phyloP scores from a whole-genome alignment of 176 grass and related monocot species.

The Dactylis glomerata region DNA sequence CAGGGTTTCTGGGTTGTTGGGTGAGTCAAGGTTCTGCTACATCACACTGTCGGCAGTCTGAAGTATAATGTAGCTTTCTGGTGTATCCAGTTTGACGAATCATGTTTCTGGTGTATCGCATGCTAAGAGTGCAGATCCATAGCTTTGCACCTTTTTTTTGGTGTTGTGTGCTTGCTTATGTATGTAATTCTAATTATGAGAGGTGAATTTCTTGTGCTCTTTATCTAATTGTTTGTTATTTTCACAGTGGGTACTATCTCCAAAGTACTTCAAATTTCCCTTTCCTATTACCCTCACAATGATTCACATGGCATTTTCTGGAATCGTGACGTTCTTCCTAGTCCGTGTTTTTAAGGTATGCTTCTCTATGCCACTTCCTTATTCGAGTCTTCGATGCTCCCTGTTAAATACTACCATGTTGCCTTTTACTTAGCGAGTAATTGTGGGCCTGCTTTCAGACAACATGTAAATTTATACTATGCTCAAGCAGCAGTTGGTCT shows the following conservation, averaged over 20 bases:
- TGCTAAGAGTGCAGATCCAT: background rate
- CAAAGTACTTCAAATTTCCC: constrained; percentile 98
- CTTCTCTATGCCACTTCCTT: constrained; percentile 26
- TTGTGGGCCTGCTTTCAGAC: constrained; percentile 2
- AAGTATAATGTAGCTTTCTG: background rate
- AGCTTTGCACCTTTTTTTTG: background rate
- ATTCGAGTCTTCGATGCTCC: background rate
- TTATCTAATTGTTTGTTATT: background rate
- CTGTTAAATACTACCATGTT: background rate
- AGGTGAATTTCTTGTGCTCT: background rate
- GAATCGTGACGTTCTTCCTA: constrained; percentile 77
- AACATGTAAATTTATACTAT: background rate
- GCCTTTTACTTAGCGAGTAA: background rate
- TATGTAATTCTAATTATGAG: background rate
- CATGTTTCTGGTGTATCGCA: background rate
- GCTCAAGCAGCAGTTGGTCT: background rate
- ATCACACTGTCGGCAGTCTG: background rate
- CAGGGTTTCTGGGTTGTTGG: background rate
- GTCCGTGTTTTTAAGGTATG: constrained; percentile 96
- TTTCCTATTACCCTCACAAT: constrained; percentile 98
- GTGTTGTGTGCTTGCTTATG: background rate
- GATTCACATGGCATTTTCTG: constrained; percentile 99
- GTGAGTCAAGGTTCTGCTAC: background rate
- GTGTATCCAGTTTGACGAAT: background rate
- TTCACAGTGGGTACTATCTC: constrained; percentile 91